Conservation (phyloP, 441 rosid genomes). For the Dalechampia spathulata region DNA sequence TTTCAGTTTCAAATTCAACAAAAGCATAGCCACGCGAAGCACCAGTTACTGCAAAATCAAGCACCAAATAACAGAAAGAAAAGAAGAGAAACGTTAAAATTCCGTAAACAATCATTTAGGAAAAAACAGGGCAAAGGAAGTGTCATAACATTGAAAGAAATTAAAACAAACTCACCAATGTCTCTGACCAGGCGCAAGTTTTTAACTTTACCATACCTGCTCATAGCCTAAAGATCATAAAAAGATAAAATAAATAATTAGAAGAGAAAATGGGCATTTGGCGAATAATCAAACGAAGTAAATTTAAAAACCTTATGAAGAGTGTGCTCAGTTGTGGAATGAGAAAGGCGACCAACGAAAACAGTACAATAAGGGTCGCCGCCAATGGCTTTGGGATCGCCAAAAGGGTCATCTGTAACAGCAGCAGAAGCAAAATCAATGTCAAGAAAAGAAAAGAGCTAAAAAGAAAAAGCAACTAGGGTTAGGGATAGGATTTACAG, state of each 20-base stretch:
- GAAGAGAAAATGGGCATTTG: neutral
- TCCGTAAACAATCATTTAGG: no score
- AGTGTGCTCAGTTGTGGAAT: conserved; percentile 56
- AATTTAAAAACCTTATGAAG: conserved; percentile 44
- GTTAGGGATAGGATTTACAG: conserved; percentile 29
- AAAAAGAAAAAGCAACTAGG: neutral
- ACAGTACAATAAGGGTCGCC: conserved; percentile 83
- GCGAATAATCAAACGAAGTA: neutral
- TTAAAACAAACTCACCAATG: conserved; percentile 44
- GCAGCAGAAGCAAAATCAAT: neutral
- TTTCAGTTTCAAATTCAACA: conserved; percentile 71
- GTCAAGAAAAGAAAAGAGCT: neutral
- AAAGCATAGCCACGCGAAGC: conserved; percentile 83
- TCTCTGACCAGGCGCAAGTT: conserved; percentile 80
- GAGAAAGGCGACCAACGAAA: conserved; percentile 77
- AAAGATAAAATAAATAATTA: neutral
- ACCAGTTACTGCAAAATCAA: conserved; percentile 58
- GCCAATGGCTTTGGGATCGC: conserved; percentile 68
- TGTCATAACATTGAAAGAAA: neutral
- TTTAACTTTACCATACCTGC: conserved; percentile 75
- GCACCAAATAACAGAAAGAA: no score
- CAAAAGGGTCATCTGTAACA: conserved; percentile 68
- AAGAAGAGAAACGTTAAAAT: no score
- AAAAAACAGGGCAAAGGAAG: no score
- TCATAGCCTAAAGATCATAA: conserved; percentile 49